A percentile compares a stretch with the other conserved stretches of the same genome.
Evolutionary conservation across 2,329 filamentous ascomycete genomes (phyloP).

Genomic region (Epichloe hybrida): DNA sequence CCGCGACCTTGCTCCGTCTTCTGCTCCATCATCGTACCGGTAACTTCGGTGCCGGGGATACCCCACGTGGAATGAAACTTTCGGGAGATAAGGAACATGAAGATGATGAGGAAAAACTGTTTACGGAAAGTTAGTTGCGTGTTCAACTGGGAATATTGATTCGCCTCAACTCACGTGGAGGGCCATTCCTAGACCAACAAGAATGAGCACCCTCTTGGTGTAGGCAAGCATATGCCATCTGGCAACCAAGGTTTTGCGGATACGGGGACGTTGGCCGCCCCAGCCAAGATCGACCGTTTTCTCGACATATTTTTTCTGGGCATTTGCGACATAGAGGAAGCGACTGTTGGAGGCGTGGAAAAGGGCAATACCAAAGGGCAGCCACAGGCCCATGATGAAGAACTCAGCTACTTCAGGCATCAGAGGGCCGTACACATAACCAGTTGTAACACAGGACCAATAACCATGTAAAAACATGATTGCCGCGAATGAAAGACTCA

Average conservation of each 20-base stretch:
- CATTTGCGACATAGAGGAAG: slow-evolving; percentile 43
- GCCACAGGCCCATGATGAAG: slow-evolving; percentile 54
- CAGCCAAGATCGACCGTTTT: slow-evolving; percentile 5
- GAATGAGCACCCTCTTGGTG: slow-evolving; percentile 33
- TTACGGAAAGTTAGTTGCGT: neutral
- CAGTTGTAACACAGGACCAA: slow-evolving; percentile 27
- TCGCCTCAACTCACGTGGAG: slow-evolving; percentile 33
- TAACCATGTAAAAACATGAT: slow-evolving; percentile 28
- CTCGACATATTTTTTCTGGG: slow-evolving; percentile 32
- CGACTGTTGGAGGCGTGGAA: slow-evolving; percentile 52
- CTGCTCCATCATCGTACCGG: slow-evolving; percentile 37
- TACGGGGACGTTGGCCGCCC: slow-evolving; percentile 5
- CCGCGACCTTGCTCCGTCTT: slow-evolving; percentile 34
- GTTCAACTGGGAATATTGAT: neutral
- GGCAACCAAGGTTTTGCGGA: slow-evolving; percentile 17
- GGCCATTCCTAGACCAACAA: slow-evolving; percentile 39
- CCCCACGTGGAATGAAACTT: slow-evolving; percentile 51
- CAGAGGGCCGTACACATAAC: slow-evolving; percentile 25
- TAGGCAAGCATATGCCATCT: slow-evolving; percentile 29
- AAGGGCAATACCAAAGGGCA: slow-evolving; percentile 51
- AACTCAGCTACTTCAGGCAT: slow-evolving; percentile 42
- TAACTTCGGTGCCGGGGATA: slow-evolving; percentile 47
- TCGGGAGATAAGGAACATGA: slow-evolving; percentile 49
- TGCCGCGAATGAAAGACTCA: slow-evolving; percentile 26
- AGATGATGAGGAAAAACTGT: slow-evolving; percentile 42